Conservation (phyloP, 2,329 filamentous ascomycete genomes). For the Colletotrichum sp. region DNA sequence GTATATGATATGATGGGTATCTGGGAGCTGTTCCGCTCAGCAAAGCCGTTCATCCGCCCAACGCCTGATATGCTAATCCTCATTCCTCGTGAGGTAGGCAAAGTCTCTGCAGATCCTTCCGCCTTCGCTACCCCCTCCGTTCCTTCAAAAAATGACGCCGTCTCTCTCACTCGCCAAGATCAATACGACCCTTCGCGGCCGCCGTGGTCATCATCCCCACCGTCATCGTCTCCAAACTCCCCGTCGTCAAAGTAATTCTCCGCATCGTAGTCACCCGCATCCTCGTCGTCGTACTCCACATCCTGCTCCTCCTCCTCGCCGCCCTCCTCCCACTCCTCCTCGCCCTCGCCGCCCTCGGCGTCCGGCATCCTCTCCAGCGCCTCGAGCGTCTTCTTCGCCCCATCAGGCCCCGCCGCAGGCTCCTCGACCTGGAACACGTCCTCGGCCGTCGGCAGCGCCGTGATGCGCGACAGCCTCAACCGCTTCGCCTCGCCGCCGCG, state of each 20-base stretch:
- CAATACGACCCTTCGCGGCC: conserved; percentile 20
- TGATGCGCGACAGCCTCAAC: conserved; percentile 51
- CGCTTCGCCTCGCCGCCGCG: conserved; percentile 44
- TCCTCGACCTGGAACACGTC: conserved; percentile 49
- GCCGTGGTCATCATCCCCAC: conserved; percentile 55
- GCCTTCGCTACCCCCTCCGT: not conserved
- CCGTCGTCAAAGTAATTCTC: conserved; percentile 65
- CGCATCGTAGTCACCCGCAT: conserved; percentile 65
- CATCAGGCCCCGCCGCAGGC: conserved; percentile 31
- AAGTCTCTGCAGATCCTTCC: conserved; percentile 4
- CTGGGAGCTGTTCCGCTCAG: conserved; percentile 15
- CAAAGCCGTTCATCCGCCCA: conserved; percentile 17
- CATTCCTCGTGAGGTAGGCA: not conserved
- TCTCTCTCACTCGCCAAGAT: not conserved
- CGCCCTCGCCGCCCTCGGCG: conserved; percentile 53
- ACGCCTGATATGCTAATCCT: conserved; percentile 11
- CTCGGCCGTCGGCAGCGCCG: conserved; percentile 52
- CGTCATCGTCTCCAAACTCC: conserved; percentile 57
- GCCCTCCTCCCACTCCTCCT: conserved; percentile 51
- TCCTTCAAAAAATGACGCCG: not conserved
- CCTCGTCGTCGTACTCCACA: conserved; percentile 60
- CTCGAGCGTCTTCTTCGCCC: conserved; percentile 43
- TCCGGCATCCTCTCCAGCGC: conserved; percentile 51
- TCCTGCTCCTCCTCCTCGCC: conserved; percentile 51
- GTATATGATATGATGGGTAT: conserved; percentile 15